Evolutionary conservation across 495 filamentous ascomycete genomes (phyloP).

Genomic region (Lophiotrema nucula): DNA sequence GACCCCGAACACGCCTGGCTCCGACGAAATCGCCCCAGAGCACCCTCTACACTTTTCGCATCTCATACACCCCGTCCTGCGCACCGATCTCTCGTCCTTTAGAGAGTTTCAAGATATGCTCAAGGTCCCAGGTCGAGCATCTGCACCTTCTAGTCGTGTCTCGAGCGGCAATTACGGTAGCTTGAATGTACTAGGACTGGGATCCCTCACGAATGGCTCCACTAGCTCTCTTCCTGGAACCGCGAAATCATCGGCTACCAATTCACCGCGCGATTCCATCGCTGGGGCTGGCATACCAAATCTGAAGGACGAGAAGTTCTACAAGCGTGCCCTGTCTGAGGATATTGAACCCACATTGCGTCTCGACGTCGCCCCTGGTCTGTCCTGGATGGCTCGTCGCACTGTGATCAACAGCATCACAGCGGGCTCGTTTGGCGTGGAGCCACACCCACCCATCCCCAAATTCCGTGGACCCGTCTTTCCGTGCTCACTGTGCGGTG

Average conservation of each 20-base stretch:
- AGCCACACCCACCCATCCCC: conserved; percentile 66
- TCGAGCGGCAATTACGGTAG: conserved; percentile 69
- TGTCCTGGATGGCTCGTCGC: conserved; percentile 88
- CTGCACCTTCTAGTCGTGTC: conserved; percentile 57
- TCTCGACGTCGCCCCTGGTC: conserved; percentile 81
- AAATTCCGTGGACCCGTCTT: conserved; percentile 56
- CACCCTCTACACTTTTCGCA: conserved; percentile 84
- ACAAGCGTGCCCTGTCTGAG: conserved; percentile 80
- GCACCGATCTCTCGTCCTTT: conserved; percentile 76
- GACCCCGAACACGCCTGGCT: conserved; percentile 47
- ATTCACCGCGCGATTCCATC: conserved; percentile 31
- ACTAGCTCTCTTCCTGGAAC: conserved; percentile 39
- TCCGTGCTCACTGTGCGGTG: conserved; percentile 86
- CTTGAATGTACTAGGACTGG: conserved; percentile 59
- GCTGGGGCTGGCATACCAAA: conserved; percentile 39
- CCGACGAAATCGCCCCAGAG: conserved; percentile 66
- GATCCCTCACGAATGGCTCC: conserved; percentile 42
- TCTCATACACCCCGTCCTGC: conserved; percentile 75
- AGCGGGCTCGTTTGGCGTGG: conserved; percentile 84
- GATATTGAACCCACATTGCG: conserved; percentile 93
- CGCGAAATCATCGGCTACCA: conserved; percentile 21
- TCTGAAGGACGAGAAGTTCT: conserved; percentile 89
- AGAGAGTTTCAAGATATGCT: conserved; percentile 83
- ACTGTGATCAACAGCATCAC: conserved; percentile 77
- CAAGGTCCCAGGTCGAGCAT: conserved; percentile 45